phyloP scores from a whole-genome alignment of 345 rosid genomes.

The Gossypium herbaceum region DNA sequence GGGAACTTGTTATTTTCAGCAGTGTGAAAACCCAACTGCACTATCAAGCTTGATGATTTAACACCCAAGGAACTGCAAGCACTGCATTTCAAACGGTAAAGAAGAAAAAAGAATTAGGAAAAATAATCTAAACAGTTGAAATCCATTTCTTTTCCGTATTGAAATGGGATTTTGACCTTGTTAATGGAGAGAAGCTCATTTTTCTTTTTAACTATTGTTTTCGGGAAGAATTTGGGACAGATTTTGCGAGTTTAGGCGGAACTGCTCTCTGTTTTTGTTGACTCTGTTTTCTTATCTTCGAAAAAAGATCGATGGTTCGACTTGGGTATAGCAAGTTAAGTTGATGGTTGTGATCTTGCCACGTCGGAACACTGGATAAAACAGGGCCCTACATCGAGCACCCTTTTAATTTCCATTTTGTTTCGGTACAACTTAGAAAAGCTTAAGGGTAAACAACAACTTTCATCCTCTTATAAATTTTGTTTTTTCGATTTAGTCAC shows the following conservation, averaged over 20 bases:
- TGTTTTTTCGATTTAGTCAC: no score
- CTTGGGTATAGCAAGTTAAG: neutral
- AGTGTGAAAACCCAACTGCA: constrained; percentile 37
- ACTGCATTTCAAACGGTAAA: constrained; percentile 1
- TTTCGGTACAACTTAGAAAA: no score
- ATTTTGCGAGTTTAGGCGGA: neutral
- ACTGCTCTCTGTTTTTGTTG: neutral
- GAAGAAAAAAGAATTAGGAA: neutral
- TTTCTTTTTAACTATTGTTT: neutral
- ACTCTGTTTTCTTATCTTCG: constrained; percentile 5
- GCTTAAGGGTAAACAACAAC: no score
- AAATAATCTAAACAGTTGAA: neutral
- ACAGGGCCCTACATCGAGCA: neutral
- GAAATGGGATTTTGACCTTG: constrained; percentile 23
- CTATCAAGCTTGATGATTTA: constrained; percentile 34
- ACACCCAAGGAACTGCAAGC: constrained; percentile 15
- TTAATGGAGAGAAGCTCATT: constrained; percentile 29
- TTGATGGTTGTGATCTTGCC: neutral
- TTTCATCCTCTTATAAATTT: no score
- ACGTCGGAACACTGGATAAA: neutral
- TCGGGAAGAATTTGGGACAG: neutral
- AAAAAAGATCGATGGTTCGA: neutral
- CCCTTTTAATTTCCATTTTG: no score
- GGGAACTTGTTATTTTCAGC: constrained; percentile 20
- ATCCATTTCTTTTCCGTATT: neutral